phyloP scores from a whole-genome alignment of 2,329 filamentous ascomycete genomes.

The Hymenoscyphus occultus region DNA sequence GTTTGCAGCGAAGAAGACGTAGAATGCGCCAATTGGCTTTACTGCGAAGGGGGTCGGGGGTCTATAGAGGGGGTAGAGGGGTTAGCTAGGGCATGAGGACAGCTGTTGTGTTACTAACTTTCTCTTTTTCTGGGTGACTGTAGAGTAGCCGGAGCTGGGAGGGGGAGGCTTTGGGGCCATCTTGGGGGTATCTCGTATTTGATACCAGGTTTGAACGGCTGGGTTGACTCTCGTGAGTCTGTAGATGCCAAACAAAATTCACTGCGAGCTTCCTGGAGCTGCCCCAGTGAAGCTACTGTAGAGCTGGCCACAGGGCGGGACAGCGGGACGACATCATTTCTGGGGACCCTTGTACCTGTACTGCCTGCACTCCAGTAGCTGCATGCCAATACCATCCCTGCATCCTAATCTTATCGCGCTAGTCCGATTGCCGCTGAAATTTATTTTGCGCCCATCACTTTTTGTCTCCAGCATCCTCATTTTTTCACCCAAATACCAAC shows the following conservation, averaged over 20 bases:
- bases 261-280: not conserved
- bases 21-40: slow-evolving; percentile 74
- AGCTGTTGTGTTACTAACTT: slow-evolving; percentile 20
- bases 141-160: slow-evolving; percentile 12
- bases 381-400: too few relatives aligned
- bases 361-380: not conserved
- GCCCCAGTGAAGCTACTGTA: too few relatives aligned
- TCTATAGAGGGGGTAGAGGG: slow-evolving; percentile 27
- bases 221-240: not conserved
- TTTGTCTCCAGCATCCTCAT: not conserved
- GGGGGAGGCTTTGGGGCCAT: slow-evolving; percentile 41
- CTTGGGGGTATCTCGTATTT: slow-evolving; percentile 18
- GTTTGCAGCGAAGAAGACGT: slow-evolving; percentile 72
- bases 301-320: slow-evolving; percentile 8
- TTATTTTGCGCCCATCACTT: slow-evolving; percentile 11
- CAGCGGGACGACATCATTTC: slow-evolving; percentile 11
- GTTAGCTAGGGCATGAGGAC: slow-evolving; percentile 11
- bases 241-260: not conserved
- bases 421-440: not conserved
- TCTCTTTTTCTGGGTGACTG: slow-evolving; percentile 22
- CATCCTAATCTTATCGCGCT: not conserved
- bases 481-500: not conserved
- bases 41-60: slow-evolving; percentile 57
- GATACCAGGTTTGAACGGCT: not conserved
- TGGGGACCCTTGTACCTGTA: slow-evolving; percentile 14